These are phyloP conservation scores for Cordyceps javanica DNA, from an alignment of 2,329 filamentous ascomycete species.

Conservation along the genomic window DNA sequence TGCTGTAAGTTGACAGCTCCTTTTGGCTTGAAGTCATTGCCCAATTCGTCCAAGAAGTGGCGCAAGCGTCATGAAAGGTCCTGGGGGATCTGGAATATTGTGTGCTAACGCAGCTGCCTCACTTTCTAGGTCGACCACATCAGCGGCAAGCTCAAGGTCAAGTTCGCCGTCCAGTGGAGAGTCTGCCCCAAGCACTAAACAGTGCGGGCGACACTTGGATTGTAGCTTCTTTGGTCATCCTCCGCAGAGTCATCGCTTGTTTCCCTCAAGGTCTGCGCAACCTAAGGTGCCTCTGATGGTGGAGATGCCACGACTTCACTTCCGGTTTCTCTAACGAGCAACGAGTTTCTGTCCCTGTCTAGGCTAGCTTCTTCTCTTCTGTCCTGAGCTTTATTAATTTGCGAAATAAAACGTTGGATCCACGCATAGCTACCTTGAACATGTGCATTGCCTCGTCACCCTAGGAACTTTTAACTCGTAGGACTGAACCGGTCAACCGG, in stretches of 20 bases:
- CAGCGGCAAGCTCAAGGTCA: conserved; percentile 22
- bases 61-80: background rate
- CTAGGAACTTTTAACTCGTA: background rate
- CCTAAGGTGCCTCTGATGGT: background rate
- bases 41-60: background rate
- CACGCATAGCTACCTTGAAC: background rate
- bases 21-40: too few species aligned
- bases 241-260: background rate
- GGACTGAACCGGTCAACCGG: background rate
- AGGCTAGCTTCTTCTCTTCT: background rate
- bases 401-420: background rate
- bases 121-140: conserved; percentile 20
- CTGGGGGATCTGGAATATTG: too few species aligned
- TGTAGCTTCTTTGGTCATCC: background rate
- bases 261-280: background rate
- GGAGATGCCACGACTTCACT: background rate
- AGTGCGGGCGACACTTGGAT: background rate
- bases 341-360: background rate
- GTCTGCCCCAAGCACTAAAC: conserved; percentile 11
- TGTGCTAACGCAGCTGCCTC: background rate
- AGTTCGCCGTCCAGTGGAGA: conserved; percentile 21
- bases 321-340: background rate
- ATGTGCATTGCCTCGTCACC: background rate
- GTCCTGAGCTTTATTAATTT: background rate
- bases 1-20: conserved; percentile 19